Evolutionary conservation across 2,329 filamentous ascomycete genomes (phyloP).

Genomic region (Aspergillus ibericus): DNA sequence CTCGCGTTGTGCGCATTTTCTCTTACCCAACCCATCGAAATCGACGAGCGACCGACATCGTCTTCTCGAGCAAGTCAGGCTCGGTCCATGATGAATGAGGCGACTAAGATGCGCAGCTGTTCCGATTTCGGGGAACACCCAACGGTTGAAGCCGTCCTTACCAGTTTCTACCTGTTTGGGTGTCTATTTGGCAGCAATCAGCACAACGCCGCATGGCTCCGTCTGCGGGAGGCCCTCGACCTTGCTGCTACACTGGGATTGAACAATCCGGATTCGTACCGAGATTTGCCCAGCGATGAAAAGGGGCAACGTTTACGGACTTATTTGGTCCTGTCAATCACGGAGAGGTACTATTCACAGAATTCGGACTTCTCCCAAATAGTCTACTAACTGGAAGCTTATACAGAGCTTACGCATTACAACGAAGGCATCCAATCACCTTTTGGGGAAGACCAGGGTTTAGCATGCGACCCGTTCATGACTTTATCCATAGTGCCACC

Average conservation of each 20-base stretch:
- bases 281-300: constrained; percentile 35
- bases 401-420: constrained; percentile 44
- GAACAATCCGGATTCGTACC: constrained; percentile 42
- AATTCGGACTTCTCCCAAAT: background rate
- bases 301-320: constrained; percentile 42
- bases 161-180: constrained; percentile 75
- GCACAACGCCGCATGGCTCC: constrained; percentile 76
- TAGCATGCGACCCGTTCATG: constrained; percentile 42
- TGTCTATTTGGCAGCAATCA: constrained; percentile 70
- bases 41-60: constrained; percentile 40
- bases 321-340: constrained; percentile 39
- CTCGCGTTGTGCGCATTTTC: constrained; percentile 46
- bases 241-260: constrained; percentile 43
- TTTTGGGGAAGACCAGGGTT: constrained; percentile 44
- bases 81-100: constrained; percentile 44
- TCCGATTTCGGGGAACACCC: constrained; percentile 45
- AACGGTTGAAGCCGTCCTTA: constrained; percentile 52
- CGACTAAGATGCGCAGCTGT: constrained; percentile 45
- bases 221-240: constrained; percentile 66
- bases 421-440: constrained; percentile 44
- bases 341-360: constrained; percentile 28
- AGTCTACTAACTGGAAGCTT: constrained; percentile 3
- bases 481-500: constrained; percentile 39
- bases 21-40: constrained; percentile 47
- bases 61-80: constrained; percentile 40